Conservation (phyloP, 2,329 filamentous ascomycete species). For the Juglanconis juglandina region DNA sequence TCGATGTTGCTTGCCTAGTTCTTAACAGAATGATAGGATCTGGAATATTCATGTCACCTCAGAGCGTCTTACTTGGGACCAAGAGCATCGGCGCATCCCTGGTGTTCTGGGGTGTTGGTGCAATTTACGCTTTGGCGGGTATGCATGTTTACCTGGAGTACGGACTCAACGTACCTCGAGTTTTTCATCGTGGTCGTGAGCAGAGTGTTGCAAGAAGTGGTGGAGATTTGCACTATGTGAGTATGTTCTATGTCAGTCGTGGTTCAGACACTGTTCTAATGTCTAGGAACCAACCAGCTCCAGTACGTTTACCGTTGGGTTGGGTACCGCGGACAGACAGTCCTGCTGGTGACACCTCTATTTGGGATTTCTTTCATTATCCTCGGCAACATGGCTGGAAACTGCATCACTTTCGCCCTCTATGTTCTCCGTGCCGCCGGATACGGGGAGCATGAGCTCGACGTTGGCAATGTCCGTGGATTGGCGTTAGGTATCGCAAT, state of each 20-base stretch:
- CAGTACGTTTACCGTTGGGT: slow-evolving; percentile 42
- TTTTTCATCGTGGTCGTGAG: slow-evolving; percentile 35
- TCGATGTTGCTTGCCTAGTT: slow-evolving; percentile 34
- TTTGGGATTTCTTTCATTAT: slow-evolving; percentile 43
- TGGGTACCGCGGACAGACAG: slow-evolving; percentile 30
- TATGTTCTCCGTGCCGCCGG: slow-evolving; percentile 35
- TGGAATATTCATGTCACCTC: slow-evolving; percentile 35
- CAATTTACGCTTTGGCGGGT: slow-evolving; percentile 35
- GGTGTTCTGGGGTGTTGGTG: slow-evolving; percentile 38
- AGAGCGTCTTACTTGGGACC: slow-evolving; percentile 31
- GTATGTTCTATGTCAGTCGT: neutral
- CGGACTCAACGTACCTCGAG: slow-evolving; percentile 43
- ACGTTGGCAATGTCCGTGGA: slow-evolving; percentile 36
- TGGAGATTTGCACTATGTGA: slow-evolving; percentile 44
- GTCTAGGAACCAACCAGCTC: slow-evolving; percentile 25
- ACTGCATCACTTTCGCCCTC: slow-evolving; percentile 44
- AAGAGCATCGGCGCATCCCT: slow-evolving; percentile 32
- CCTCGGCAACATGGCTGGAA: slow-evolving; percentile 47
- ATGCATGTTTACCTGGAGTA: slow-evolving; percentile 42
- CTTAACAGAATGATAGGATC: slow-evolving; percentile 37
- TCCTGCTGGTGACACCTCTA: slow-evolving; percentile 40
- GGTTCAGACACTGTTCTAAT: slow-evolving; percentile 3
- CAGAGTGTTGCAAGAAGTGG: slow-evolving; percentile 42
- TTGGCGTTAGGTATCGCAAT: slow-evolving; percentile 44
- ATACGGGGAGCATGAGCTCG: neutral